phyloP scores from a whole-genome alignment of 129 eudicot species.

The Gnaphalium uliginosum region DNA sequence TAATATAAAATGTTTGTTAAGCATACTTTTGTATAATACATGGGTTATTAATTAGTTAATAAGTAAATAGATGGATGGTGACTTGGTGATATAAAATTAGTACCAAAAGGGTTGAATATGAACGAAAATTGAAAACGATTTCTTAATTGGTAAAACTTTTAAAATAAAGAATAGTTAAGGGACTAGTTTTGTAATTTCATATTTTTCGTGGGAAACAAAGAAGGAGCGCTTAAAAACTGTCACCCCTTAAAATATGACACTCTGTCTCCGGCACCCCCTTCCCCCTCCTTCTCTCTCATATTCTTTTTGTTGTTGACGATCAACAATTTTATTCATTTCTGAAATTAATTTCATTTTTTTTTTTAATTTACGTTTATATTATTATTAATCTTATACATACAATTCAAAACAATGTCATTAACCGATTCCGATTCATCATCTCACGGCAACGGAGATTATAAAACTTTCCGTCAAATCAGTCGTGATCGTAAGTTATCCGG shows the following conservation, averaged over 20 bases:
- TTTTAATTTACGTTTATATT: neutral
- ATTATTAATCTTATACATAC: neutral
- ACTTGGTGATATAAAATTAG: too few relatives aligned
- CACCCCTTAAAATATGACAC: constrained; percentile 32
- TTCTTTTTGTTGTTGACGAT: constrained; percentile 27
- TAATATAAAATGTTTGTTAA: too few relatives aligned
- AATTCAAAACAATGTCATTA: constrained; percentile 46
- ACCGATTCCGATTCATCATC: constrained; percentile 65
- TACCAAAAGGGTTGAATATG: too few relatives aligned
- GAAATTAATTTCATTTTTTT: neutral
- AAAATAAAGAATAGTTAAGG: constrained; percentile 6
- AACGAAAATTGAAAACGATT: too few relatives aligned
- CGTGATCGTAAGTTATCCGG: constrained; percentile 69
- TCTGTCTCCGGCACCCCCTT: constrained; percentile 24
- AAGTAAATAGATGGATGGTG: too few relatives aligned
- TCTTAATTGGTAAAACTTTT: neutral
- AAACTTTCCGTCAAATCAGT: constrained; percentile 74
- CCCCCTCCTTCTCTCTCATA: constrained; percentile 21
- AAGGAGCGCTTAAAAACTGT: constrained; percentile 32
- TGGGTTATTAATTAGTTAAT: too few relatives aligned
- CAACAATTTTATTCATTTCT: constrained; percentile 15
- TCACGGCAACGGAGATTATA: constrained; percentile 77
- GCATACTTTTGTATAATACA: too few relatives aligned
- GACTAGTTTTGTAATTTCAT: constrained; percentile 15
- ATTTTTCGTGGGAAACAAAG: constrained; percentile 37